phyloP scores from a whole-genome alignment of 2,329 filamentous ascomycete species.

The Claviceps quebecensis region DNA sequence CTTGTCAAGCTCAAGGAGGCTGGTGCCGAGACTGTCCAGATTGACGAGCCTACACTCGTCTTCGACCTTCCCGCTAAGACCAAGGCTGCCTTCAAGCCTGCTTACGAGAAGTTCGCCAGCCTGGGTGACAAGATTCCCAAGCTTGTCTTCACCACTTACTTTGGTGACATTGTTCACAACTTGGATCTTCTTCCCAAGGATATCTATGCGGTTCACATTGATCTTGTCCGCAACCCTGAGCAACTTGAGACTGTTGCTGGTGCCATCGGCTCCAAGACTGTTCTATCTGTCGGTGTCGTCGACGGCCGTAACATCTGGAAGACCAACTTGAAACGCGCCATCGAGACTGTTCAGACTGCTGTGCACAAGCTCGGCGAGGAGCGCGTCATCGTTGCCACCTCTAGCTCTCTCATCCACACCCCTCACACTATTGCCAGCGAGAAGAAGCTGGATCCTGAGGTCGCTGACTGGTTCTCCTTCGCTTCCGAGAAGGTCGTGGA shows the following conservation, averaged over 20 bases:
- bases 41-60: conserved; percentile 94
- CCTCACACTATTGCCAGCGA: conserved; percentile 96
- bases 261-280: conserved; percentile 75
- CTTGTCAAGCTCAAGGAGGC: conserved; percentile 87
- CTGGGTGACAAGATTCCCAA: conserved; percentile 73
- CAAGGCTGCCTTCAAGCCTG: conserved; percentile 96
- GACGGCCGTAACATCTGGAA: conserved; percentile 99
- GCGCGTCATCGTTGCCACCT: conserved; percentile 90
- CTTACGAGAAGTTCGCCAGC: conserved; percentile 75
- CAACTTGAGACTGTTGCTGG: conserved; percentile 77
- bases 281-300: conserved; percentile 90
- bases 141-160: conserved; percentile 90
- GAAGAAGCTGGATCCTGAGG: conserved; percentile 92
- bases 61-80: conserved; percentile 80
- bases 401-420: conserved; percentile 94
- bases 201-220: conserved; percentile 78
- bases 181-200: conserved; percentile 72
- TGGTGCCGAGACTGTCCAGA: conserved; percentile 92
- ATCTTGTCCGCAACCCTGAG: conserved; percentile 96
- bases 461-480: conserved; percentile 98
- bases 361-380: conserved; percentile 94
- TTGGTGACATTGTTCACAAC: conserved; percentile 99
- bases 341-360: conserved; percentile 78
- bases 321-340: conserved; percentile 94
- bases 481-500: conserved; percentile 88